Evolutionary conservation across 2,329 filamentous ascomycete genomes (phyloP), one percentile per base, ranked within the genome.

Genomic region (Fusarium buharicum): DNA sequence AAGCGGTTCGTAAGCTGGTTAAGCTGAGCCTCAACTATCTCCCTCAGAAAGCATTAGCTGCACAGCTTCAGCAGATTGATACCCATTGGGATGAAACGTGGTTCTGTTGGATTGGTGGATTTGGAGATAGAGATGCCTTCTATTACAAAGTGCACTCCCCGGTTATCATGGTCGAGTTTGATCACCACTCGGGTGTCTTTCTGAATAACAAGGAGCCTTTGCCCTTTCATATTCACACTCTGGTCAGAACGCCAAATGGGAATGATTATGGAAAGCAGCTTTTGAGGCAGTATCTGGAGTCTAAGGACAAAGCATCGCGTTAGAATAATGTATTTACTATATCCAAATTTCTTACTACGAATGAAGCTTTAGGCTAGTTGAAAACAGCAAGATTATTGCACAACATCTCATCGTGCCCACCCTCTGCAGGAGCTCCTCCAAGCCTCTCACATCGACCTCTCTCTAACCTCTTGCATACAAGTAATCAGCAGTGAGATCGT

Each of bases 141-240:
- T 93, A 93, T 73, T 93, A 87, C 69, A 81, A 90, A 1, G 82
- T 93, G 7, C 90, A 93, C 74, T 91, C 84, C 66, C 90, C 90
- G 0, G 89, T 93, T 0, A 79, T 91, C 2, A 77, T 92, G 13
- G 78, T 88, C 48, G 90, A 93, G 78, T 90, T 93, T 62, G 90
- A 92, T 68, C 89, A 91, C 72, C 90, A 92, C 73, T 90, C 85
- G 0, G 90, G 90, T 1, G 90, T 93, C 2, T 93, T 92, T 66
- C 75, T 93, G 69, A 86, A 82, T 2, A 93, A 92, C 71, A 80
- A 80, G 49, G 84, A 89, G 72, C 90, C 90, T 1, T 85, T 86
- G 33, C 90, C 89, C 73, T 93, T 90, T 68, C 90, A 93, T 70
- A 90, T 90, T 27, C 90, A 93, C 72, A 93, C 90, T 0, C 77